These are phyloP conservation scores for Neonothopanus nambi DNA, from an alignment of 1,284 basidiomycete species.

Conservation along the genomic window DNA sequence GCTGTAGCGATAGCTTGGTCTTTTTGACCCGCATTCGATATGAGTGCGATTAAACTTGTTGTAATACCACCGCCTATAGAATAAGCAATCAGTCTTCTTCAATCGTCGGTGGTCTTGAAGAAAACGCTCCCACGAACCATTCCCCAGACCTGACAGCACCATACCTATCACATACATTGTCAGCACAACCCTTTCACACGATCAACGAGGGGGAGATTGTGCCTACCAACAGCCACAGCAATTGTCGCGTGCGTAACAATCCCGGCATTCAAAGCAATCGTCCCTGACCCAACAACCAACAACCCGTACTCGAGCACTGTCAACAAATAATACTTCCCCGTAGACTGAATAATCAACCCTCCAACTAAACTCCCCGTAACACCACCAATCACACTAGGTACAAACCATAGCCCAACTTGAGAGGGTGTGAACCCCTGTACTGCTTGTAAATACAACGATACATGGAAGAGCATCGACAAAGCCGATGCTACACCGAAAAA, in stretches of 20 bases:
- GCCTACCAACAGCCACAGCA: constrained; percentile 43
- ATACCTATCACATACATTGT: constrained; percentile 31
- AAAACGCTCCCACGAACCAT: constrained; percentile 33
- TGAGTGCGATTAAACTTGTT: constrained; percentile 56
- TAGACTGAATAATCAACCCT: constrained; percentile 55
- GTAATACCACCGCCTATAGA: constrained; percentile 48
- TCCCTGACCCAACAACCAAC: constrained; percentile 40
- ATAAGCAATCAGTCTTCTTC: too few species aligned
- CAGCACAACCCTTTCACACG: not conserved
- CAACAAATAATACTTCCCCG: constrained; percentile 54
- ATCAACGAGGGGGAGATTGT: not conserved
- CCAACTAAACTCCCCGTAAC: constrained; percentile 50
- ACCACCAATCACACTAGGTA: constrained; percentile 45
- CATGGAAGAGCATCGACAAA: constrained; percentile 49
- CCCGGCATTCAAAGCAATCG: constrained; percentile 41
- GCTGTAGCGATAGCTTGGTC: constrained; percentile 68
- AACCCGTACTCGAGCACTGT: constrained; percentile 43
- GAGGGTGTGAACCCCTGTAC: constrained; percentile 46
- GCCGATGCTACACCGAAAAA: constrained; percentile 49
- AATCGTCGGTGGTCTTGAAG: not conserved
- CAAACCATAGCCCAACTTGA: constrained; percentile 49
- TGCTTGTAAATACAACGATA: constrained; percentile 59
- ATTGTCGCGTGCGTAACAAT: constrained; percentile 33
- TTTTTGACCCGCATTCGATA: constrained; percentile 57
- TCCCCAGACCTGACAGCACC: constrained; percentile 43